phyloP scores from a whole-genome alignment of 495 filamentous ascomycete genomes.

The Ramalina peruviana region DNA sequence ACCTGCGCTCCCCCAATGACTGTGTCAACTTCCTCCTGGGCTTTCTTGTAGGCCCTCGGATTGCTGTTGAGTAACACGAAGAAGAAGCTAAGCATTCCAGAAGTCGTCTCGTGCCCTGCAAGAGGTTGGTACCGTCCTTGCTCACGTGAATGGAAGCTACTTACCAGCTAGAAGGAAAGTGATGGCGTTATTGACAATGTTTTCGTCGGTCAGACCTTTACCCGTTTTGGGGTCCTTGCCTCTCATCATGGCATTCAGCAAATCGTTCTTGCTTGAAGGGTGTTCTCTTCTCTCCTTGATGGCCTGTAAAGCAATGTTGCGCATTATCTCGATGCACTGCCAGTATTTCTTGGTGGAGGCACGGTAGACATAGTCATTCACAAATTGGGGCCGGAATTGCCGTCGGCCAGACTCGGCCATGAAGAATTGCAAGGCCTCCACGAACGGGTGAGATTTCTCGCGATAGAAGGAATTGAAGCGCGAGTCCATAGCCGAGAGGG shows the following conservation, averaged over 20 bases:
- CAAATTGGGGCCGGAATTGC: slow-evolving; percentile 34
- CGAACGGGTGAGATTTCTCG: slow-evolving; percentile 52
- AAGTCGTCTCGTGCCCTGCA: slow-evolving; percentile 60
- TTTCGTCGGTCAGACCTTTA: slow-evolving; percentile 35
- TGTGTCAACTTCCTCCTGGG: slow-evolving; percentile 51
- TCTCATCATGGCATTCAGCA: slow-evolving; percentile 55
- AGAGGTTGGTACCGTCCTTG: slow-evolving; percentile 5
- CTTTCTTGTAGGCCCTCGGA: slow-evolving; percentile 41
- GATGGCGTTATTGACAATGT: slow-evolving; percentile 55
- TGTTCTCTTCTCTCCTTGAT: slow-evolving; percentile 43
- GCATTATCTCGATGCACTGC: slow-evolving; percentile 41
- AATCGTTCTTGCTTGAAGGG: slow-evolving; percentile 46
- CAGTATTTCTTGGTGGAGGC: slow-evolving; percentile 41
- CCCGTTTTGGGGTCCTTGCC: slow-evolving; percentile 56
- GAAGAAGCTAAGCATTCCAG: slow-evolving; percentile 37
- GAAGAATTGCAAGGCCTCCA: slow-evolving; percentile 47
- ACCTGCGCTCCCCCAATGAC: slow-evolving; percentile 53
- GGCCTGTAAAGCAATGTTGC: slow-evolving; percentile 41
- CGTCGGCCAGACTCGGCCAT: slow-evolving; percentile 41
- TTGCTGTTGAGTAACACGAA: slow-evolving; percentile 50
- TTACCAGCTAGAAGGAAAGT: slow-evolving; percentile 52
- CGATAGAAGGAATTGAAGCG: slow-evolving; percentile 67
- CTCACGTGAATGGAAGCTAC: slow-evolving; percentile 1
- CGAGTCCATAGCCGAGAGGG: slow-evolving; percentile 57
- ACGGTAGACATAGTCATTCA: slow-evolving; percentile 32